Conservation (phyloP, 805 yeast genomes). For the Hanseniaspora jakobsenii region DNA sequence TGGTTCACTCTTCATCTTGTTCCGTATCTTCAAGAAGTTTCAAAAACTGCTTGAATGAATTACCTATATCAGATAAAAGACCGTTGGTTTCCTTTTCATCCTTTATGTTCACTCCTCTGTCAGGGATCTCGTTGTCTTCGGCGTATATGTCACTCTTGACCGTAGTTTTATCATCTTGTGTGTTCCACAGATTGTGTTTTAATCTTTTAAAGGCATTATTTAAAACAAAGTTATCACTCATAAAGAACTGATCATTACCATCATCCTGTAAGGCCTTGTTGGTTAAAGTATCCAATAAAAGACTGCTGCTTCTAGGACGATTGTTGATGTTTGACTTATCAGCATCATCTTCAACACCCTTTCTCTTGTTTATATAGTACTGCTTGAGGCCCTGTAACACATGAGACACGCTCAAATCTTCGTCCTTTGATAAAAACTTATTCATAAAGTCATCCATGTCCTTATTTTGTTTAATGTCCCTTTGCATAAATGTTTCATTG, state of each 20-base stretch:
- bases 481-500: constrained; percentile 5
- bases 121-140: too few species aligned
- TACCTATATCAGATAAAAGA: constrained; percentile 8
- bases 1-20: background rate
- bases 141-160: too few species aligned
- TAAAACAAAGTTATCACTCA: constrained; percentile 1
- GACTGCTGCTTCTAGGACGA: too few species aligned
- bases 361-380: constrained; percentile 1
- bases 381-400: constrained; percentile 9
- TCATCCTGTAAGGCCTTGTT: too few species aligned
- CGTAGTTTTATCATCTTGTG: too few species aligned
- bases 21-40: constrained; percentile 9
- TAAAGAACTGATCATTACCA: too few species aligned
- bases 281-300: too few species aligned
- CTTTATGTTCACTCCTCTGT: too few species aligned
- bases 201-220: background rate
- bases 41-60: constrained; percentile 9
- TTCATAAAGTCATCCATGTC: constrained; percentile 13
- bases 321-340: background rate
- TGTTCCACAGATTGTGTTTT: background rate
- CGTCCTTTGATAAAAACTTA: constrained; percentile 12
- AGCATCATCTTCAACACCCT: background rate
- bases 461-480: background rate
- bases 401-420: constrained; percentile 14
- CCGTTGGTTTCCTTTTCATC: background rate